Base-by-base conservation (phyloP, 2,329 filamentous ascomycete species). In the Epichloe festucae region DNA sequence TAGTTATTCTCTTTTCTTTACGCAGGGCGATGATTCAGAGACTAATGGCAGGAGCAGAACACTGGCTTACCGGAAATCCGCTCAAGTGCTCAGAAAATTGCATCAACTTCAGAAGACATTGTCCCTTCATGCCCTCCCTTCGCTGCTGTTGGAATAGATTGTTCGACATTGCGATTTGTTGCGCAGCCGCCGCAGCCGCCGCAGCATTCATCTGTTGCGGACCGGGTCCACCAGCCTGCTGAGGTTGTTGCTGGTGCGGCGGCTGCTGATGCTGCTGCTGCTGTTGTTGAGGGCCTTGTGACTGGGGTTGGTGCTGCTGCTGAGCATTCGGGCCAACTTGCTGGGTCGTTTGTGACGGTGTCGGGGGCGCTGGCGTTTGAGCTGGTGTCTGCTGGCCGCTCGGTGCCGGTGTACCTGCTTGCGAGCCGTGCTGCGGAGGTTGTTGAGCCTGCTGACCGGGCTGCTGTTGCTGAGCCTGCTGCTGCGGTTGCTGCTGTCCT, bases 51-150 rank as follows among this genome's bases (percentile, higher is more conserved):
- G 5, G 7, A 5, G 42, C 17, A 14, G 19, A 44, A 42, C 6
- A n/a, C n/a, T 4, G 10, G 35, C 73, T 60, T 65, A 79, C 75
- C 39, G 72, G 71, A 57, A 76, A 84, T 35, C 71, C 73, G 56
- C 78, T 81, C 10, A 85, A 63, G 55, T 79, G 72, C 65, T 84
- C 81, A 67, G 78, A 69, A 62, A 84, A 84, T 55, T 79, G 76
- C 67, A 80, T 73, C 43, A 85, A 64, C 61, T 75, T 80, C 52
- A 84, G 64, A 40, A 83, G 59, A 55, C 76, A 82, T 52, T 78
- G 73, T 3, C 76, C 73, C 60, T 78, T 81, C 65, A 78, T 71
- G 41, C 68, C 67, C 46, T 73, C 74, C 49, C 70, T 70, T 55
- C 73, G 73, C 57, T 76, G 74, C 50, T 75, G 74, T 53, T 74